phyloP scores from a whole-genome alignment of 768 basidiomycete species.

The Pleurotus cornucopiae region DNA sequence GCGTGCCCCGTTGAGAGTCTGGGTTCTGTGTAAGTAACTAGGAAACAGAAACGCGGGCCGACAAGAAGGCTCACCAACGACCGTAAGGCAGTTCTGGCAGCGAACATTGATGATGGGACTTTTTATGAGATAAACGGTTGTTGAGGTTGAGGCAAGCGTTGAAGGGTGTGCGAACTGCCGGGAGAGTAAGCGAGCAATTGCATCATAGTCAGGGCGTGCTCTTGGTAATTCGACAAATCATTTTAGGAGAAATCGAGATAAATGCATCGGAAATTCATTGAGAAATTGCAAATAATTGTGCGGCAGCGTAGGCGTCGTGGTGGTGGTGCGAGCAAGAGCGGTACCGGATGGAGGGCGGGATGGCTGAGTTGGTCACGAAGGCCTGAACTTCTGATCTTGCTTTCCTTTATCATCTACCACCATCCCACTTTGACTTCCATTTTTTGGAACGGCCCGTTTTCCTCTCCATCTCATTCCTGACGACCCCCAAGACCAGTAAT shows the following conservation, averaged over 20 bases:
- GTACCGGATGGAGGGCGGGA: too few species aligned
- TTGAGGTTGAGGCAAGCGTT: not conserved
- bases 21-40: not conserved
- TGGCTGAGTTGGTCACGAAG: too few species aligned
- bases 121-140: not conserved
- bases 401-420: not conserved
- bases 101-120: not conserved
- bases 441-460: not conserved
- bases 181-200: slow-evolving; percentile 6
- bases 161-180: not conserved
- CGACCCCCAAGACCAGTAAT: slow-evolving; percentile 29
- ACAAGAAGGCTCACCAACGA: slow-evolving; percentile 30
- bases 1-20: slow-evolving; percentile 33
- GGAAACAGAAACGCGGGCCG: too few species aligned
- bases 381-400: not conserved
- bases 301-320: too few species aligned
- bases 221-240: not conserved
- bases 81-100: slow-evolving; percentile 27
- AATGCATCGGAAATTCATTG: not conserved
- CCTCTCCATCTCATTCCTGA: not conserved
- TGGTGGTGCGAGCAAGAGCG: too few species aligned
- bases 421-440: not conserved
- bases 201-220: slow-evolving; percentile 6
- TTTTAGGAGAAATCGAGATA: not conserved
- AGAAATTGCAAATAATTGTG: too few species aligned